These are phyloP conservation scores for Aspergillus sp. DNA, from an alignment of 2,329 filamentous ascomycete species.

Conservation along the genomic window DNA sequence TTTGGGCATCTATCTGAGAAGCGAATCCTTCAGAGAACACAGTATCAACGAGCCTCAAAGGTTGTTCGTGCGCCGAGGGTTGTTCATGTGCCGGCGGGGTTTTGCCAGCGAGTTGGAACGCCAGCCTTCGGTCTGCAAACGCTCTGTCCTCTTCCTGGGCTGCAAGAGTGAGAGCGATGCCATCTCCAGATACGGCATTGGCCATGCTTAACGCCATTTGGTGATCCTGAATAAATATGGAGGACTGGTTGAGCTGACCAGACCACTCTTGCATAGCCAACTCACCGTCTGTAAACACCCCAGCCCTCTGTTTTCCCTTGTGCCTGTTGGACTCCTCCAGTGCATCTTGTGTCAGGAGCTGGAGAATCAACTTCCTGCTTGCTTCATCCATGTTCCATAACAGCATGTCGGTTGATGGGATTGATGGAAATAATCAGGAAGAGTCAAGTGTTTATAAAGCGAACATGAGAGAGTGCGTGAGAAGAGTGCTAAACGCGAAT, in stretches of 20 bases:
- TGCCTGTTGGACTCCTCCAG: neutral
- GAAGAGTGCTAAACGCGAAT: neutral
- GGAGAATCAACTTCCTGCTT: slow-evolving; percentile 1
- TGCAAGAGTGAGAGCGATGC: slow-evolving; percentile 4
- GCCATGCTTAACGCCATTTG: slow-evolving; percentile 6
- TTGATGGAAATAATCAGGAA: neutral
- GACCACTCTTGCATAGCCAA: slow-evolving; percentile 5
- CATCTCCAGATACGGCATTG: slow-evolving; percentile 6
- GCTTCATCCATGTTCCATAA: slow-evolving; percentile 1
- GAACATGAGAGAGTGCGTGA: neutral
- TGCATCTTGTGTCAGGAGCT: neutral
- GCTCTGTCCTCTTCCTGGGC: slow-evolving; percentile 9
- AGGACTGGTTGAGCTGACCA: neutral
- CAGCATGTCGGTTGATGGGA: neutral
- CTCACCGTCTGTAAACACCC: neutral
- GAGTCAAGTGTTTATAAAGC: neutral
- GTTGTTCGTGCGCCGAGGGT: neutral
- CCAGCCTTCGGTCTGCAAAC: neutral
- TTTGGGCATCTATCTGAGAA: neutral
- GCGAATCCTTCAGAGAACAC: neutral
- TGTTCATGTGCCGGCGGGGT: neutral
- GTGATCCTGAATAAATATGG: neutral
- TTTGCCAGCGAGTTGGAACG: neutral
- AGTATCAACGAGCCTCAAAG: neutral
- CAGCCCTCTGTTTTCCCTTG: neutral